Percentiles rank a stretch among this genome's conserved stretches.
Evolutionary conservation across 768 basidiomycete species (phyloP).

Genomic region (Boletus reticuloceps): DNA sequence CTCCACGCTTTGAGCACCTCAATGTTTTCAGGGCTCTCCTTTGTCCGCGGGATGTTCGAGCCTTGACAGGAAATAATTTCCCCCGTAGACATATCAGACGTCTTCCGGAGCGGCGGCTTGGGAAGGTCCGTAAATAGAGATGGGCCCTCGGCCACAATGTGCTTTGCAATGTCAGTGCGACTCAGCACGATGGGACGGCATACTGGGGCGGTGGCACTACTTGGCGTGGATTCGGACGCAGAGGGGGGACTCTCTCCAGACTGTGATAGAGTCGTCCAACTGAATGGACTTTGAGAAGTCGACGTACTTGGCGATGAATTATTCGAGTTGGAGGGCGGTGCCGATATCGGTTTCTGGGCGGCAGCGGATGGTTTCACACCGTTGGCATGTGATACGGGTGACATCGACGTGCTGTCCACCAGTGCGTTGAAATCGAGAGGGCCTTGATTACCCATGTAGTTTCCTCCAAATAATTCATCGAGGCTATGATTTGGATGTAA

Average conservation of each 20-base stretch:
- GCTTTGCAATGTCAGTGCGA: constrained; percentile 48
- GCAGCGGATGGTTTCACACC: constrained; percentile 13
- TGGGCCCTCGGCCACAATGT: constrained; percentile 52
- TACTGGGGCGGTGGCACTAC: constrained; percentile 28
- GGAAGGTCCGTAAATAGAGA: constrained; percentile 50
- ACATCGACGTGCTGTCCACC: constrained; percentile 29
- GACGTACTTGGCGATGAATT: constrained; percentile 28
- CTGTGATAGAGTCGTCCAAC: constrained; percentile 25
- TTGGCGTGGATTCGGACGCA: constrained; percentile 31
- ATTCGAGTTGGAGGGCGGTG: constrained; percentile 19
- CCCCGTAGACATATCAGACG: constrained; percentile 42
- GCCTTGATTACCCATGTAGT: constrained; percentile 32
- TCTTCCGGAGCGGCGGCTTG: constrained; percentile 37
- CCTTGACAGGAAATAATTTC: constrained; percentile 65
- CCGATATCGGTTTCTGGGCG: constrained; percentile 16
- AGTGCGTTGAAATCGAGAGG: constrained; percentile 34
- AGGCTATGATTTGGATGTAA: constrained; percentile 27
- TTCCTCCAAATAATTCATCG: constrained; percentile 48
- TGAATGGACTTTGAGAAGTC: constrained; percentile 24
- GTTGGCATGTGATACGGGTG: constrained; percentile 50
- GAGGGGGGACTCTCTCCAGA: constrained; percentile 35
- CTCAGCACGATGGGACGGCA: constrained; percentile 25
- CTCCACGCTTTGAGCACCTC: constrained; percentile 80
- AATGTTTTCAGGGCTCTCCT: constrained; percentile 68
- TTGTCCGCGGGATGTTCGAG: constrained; percentile 64